A percentile compares a stretch with the other conserved stretches of the same genome.
These are phyloP conservation scores for Ajuga reptans DNA, from an alignment of 305 asterid genomes.

Conservation along the genomic window DNA sequence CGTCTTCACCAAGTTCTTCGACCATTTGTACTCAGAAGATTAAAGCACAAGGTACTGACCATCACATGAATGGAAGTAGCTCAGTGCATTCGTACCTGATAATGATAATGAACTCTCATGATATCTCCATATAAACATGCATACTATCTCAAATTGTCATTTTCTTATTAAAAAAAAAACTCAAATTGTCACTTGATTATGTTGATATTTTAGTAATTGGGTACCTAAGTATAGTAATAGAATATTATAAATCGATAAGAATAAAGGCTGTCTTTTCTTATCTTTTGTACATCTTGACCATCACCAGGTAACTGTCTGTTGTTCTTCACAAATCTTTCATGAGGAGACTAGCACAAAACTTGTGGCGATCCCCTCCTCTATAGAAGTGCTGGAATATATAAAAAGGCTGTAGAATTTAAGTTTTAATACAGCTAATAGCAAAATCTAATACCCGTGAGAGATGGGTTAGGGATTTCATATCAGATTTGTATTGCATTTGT, in stretches of 20 bases:
- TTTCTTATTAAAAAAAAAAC: neutral
- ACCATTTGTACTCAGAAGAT: constrained; percentile 95
- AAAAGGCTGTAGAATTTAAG: neutral
- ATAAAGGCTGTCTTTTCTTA: neutral
- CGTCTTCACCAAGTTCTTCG: constrained; percentile 99
- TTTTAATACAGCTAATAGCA: neutral
- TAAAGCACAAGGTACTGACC: constrained; percentile 81
- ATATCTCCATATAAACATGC: neutral
- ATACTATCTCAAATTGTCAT: neutral
- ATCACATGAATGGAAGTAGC: neutral
- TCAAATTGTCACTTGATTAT: neutral
- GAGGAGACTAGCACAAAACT: neutral
- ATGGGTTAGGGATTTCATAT: neutral
- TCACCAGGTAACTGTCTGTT: neutral
- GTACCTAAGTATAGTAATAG: neutral
- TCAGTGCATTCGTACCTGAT: constrained; percentile 9
- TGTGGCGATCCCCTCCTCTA: neutral
- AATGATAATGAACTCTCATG: neutral
- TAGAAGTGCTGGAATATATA: neutral
- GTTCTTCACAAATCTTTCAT: neutral
- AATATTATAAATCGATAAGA: neutral
- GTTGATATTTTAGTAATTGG: constrained; percentile 8
- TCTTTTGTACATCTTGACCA: neutral
- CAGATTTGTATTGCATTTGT: constrained; percentile 4
- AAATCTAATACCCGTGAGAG: neutral